Percentiles rank a stretch among this genome's conserved stretches.
These are phyloP conservation scores for Mortierella polycephala DNA, from an alignment of 371 early-diverging fungal genomes.

Conservation along the genomic window DNA sequence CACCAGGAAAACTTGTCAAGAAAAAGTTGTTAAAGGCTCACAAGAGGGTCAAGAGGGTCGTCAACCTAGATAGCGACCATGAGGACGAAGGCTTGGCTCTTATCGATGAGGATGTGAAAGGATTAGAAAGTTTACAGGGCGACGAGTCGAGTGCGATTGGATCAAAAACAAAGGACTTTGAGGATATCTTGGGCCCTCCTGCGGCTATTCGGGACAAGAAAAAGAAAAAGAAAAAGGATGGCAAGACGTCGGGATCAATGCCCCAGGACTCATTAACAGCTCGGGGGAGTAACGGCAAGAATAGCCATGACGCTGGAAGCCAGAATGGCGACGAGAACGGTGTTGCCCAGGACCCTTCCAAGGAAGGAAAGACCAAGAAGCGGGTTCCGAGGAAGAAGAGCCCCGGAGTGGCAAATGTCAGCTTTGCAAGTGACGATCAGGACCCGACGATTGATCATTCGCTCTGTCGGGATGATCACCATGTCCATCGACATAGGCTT, in stretches of 20 bases:
- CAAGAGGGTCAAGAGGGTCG: slow-evolving; percentile 43
- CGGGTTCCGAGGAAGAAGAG: slow-evolving; percentile 21
- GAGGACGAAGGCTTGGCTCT: slow-evolving; percentile 9
- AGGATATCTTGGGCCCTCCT: slow-evolving; percentile 6
- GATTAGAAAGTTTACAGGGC: slow-evolving; percentile 5
- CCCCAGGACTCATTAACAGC: not conserved
- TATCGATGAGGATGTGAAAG: slow-evolving; percentile 14
- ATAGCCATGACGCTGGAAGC: not conserved
- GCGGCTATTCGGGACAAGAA: slow-evolving; percentile 24
- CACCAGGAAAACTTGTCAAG: slow-evolving; percentile 29
- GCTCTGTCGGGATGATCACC: slow-evolving; percentile 31
- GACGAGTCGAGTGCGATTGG: slow-evolving; percentile 18
- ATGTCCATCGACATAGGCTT: slow-evolving; percentile 43
- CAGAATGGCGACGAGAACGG: not conserved
- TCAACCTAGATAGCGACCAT: slow-evolving; percentile 57
- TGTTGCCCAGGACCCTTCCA: not conserved
- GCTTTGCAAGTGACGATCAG: slow-evolving; percentile 17
- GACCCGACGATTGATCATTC: slow-evolving; percentile 33
- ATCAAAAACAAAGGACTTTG: not conserved
- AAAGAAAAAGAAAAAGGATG: slow-evolving; percentile 34
- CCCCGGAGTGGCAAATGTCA: slow-evolving; percentile 6
- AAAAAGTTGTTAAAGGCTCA: slow-evolving; percentile 45
- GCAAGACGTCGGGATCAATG: slow-evolving; percentile 1
- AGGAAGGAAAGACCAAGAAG: slow-evolving; percentile 17
- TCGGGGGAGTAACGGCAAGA: not conserved